Percentiles rank a stretch among this genome's conserved stretches.
Evolutionary conservation across 306 rosid genomes (phyloP).

Genomic region (Comarum palustre): DNA sequence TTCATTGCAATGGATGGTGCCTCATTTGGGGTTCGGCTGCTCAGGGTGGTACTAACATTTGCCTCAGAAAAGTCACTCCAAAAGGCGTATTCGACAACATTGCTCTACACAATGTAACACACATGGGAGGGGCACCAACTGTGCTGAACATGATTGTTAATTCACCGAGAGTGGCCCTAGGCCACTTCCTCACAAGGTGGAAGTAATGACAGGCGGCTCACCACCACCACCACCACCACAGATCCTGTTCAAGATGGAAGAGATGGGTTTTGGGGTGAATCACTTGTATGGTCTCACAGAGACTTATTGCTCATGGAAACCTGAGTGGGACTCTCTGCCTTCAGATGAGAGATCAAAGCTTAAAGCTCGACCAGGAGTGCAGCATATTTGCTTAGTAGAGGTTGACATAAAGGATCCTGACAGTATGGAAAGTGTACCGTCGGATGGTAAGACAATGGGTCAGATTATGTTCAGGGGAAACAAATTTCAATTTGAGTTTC

Average conservation of each 20-base stretch:
- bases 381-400: conserved; percentile 53
- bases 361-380: conserved; percentile 75
- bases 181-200: conserved; percentile 57
- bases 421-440: conserved; percentile 60
- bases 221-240: conserved; percentile 85
- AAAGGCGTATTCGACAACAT: conserved; percentile 54
- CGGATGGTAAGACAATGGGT: conserved; percentile 71
- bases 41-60: conserved; percentile 66
- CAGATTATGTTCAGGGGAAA: conserved; percentile 83
- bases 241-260: conserved; percentile 64
- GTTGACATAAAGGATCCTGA: conserved; percentile 62
- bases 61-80: conserved; percentile 61
- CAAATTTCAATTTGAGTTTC: too few relatives aligned
- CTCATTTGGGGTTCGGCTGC: conserved; percentile 83
- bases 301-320: conserved; percentile 69
- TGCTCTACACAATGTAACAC: conserved; percentile 57
- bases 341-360: conserved; percentile 38
- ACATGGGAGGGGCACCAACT: conserved; percentile 81
- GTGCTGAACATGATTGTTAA: conserved; percentile 80
- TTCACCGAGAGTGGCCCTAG: conserved; percentile 39
- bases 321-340: conserved; percentile 64
- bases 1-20: conserved; percentile 93
- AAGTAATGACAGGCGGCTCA: conserved; percentile 62
- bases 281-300: conserved; percentile 85
- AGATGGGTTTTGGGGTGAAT: conserved; percentile 61